phyloP scores from a whole-genome alignment of 78 protist genomes.

The Pigoraptor vietnamica region DNA sequence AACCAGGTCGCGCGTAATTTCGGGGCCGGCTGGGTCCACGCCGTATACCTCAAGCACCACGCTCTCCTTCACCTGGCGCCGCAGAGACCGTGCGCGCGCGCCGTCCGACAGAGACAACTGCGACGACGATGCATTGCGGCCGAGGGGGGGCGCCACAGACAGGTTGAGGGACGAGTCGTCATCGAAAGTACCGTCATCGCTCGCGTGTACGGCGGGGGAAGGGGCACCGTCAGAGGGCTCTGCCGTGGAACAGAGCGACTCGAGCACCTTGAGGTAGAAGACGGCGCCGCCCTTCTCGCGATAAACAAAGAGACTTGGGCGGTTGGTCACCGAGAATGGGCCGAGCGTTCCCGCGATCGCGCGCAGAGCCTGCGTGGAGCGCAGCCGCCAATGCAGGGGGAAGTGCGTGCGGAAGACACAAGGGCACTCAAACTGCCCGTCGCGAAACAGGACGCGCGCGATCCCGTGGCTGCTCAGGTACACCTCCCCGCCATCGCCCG shows the following conservation, averaged over 20 bases:
- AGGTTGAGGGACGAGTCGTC: no score
- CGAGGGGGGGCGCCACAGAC: no score
- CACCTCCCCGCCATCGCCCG: background rate
- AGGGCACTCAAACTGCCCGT: background rate
- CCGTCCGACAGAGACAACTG: background rate
- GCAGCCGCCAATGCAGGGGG: background rate
- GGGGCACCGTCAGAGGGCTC: background rate
- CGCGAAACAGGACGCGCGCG: background rate
- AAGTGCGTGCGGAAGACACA: background rate
- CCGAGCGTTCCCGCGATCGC: background rate
- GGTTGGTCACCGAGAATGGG: slow-evolving; percentile 3
- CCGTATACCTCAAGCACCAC: background rate
- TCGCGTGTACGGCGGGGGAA: background rate
- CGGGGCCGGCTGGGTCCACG: background rate
- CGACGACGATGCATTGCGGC: background rate
- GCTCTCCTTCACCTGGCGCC: background rate
- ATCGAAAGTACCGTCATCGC: no score
- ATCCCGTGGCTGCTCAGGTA: background rate
- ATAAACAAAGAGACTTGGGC: background rate
- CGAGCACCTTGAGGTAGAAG: background rate
- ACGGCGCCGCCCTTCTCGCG: background rate
- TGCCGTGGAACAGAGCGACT: background rate
- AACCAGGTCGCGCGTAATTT: background rate
- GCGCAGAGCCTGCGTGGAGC: background rate
- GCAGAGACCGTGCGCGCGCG: background rate